Percentiles rank a stretch among this genome's conserved stretches.
phyloP scores from a whole-genome alignment of 495 filamentous ascomycete species.

The Darksidea phi region DNA sequence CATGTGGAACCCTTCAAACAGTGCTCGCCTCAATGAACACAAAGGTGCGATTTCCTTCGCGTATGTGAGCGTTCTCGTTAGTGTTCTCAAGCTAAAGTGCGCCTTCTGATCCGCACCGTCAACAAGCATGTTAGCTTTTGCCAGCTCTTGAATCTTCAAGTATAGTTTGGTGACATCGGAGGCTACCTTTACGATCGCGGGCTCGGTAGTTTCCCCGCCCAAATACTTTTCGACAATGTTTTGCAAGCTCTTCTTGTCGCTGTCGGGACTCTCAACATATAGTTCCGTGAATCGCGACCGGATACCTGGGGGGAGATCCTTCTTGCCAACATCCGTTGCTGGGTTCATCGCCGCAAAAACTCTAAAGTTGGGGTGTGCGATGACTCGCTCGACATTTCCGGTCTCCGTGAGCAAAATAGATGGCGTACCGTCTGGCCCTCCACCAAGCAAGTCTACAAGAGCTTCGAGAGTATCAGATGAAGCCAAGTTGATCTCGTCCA shows the following conservation, averaged over 20 bases:
- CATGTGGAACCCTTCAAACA: conserved; percentile 99
- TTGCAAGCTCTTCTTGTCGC: conserved; percentile 75
- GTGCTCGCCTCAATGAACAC: conserved; percentile 81
- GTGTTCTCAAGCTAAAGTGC: conserved; percentile 90
- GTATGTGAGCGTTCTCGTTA: conserved; percentile 88
- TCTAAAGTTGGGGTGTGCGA: conserved; percentile 88
- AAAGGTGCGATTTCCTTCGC: conserved; percentile 77
- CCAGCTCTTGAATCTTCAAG: conserved; percentile 76
- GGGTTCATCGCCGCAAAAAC: conserved; percentile 99
- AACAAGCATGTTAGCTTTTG: conserved; percentile 78
- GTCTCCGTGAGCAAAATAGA: conserved; percentile 89
- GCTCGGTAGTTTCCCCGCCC: conserved; percentile 59
- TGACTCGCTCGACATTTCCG: conserved; percentile 82
- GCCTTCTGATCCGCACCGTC: conserved; percentile 92
- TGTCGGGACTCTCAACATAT: conserved; percentile 86
- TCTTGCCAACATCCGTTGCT: conserved; percentile 93
- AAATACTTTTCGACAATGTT: conserved; percentile 85
- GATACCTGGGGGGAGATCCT: conserved; percentile 81
- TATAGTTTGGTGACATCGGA: conserved; percentile 82
- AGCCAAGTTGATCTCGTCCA: conserved; percentile 97
- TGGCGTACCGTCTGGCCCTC: conserved; percentile 62
- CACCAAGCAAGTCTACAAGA: conserved; percentile 78
- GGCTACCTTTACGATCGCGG: conserved; percentile 58
- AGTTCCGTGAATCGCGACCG: conserved; percentile 89
- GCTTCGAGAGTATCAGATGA: conserved; percentile 92